These are phyloP conservation scores for Echinosophora koreensis DNA, from an alignment of 306 rosid species.

Conservation along the genomic window DNA sequence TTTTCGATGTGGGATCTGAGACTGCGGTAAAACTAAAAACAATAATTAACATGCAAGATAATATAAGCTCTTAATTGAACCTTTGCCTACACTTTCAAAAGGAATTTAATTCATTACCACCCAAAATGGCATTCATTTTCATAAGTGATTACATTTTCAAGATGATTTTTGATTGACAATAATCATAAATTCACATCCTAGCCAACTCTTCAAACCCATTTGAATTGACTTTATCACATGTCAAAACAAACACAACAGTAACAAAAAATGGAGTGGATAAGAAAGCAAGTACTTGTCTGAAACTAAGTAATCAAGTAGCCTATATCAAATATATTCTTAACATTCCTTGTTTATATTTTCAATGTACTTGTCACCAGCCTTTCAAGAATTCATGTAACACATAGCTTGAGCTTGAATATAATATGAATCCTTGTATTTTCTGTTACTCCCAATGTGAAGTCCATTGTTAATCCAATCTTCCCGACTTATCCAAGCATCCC, in stretches of 20 bases:
- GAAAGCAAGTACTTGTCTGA: background rate
- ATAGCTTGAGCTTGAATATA: slow-evolving; percentile 94
- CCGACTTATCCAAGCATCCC: slow-evolving; percentile 87
- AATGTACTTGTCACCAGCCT: slow-evolving; percentile 8
- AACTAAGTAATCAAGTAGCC: background rate
- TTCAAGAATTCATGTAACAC: slow-evolving; percentile 85
- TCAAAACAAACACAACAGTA: background rate
- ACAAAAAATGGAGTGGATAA: background rate
- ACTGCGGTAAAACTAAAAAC: background rate
- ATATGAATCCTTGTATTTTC: slow-evolving; percentile 92
- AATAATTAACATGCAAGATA: too few species aligned
- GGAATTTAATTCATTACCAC: background rate
- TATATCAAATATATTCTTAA: slow-evolving; percentile 14
- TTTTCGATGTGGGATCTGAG: slow-evolving; percentile 51
- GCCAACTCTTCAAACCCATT: background rate
- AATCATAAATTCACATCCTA: background rate
- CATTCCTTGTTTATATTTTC: background rate
- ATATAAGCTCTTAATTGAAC: too few species aligned
- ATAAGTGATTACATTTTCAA: background rate
- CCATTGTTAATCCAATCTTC: slow-evolving; percentile 92
- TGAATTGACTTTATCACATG: background rate
- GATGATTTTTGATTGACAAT: background rate
- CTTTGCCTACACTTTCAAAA: background rate
- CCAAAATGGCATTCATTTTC: background rate
- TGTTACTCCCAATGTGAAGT: slow-evolving; percentile 70